Conservation (phyloP, 306 rosid species). For the Casuarina glauca region DNA sequence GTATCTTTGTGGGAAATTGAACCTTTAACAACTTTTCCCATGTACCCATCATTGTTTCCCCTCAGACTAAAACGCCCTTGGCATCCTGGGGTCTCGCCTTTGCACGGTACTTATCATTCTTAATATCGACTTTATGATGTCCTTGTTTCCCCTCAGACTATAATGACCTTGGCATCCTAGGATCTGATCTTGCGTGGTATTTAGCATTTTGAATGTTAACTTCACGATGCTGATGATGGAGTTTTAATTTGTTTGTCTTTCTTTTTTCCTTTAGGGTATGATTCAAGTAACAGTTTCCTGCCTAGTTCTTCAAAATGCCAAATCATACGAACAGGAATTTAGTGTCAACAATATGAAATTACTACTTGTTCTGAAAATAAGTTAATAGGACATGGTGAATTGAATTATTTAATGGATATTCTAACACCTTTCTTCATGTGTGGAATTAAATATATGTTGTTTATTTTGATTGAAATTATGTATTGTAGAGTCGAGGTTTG, state of each 20-base stretch:
- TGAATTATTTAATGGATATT: too few species aligned
- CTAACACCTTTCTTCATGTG: too few species aligned
- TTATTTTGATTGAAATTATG: too few species aligned
- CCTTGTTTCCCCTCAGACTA: constrained; percentile 78
- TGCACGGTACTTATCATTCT: constrained; percentile 51
- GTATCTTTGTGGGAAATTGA: constrained; percentile 93
- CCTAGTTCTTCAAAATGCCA: background rate
- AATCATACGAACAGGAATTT: background rate
- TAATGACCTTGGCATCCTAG: constrained; percentile 92
- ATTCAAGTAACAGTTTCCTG: background rate
- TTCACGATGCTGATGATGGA: background rate
- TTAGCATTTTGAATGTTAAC: constrained; percentile 5
- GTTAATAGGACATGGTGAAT: too few species aligned
- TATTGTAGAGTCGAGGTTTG: too few species aligned
- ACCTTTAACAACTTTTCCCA: constrained; percentile 87
- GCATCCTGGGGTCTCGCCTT: constrained; percentile 76
- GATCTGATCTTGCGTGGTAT: constrained; percentile 68
- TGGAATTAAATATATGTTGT: too few species aligned
- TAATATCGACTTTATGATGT: constrained; percentile 9
- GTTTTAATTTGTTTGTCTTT: background rate
- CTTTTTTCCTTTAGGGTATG: constrained; percentile 8
- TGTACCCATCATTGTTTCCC: constrained; percentile 88
- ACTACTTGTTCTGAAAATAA: too few species aligned
- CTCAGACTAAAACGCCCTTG: constrained; percentile 86
- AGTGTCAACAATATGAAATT: background rate